These are phyloP conservation scores for Phlebiopsis flavidoalba DNA, from an alignment of 768 basidiomycete genomes.

Conservation along the genomic window DNA sequence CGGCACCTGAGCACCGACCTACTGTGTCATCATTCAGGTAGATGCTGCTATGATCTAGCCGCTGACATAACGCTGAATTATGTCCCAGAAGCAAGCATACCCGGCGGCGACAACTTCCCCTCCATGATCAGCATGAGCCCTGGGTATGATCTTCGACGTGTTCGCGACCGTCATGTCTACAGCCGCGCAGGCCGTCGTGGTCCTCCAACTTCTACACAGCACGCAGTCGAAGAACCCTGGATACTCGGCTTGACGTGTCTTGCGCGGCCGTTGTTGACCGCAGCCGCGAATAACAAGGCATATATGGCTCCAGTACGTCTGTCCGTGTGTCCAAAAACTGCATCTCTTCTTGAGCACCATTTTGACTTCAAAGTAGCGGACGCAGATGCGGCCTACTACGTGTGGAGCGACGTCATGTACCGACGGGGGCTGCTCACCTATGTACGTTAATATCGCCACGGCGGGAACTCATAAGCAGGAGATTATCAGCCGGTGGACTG, in stretches of 20 bases:
- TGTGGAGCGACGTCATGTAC: background rate
- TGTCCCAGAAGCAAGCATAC: too few species aligned
- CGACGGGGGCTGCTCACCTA: background rate
- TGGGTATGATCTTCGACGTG: background rate
- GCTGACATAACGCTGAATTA: too few species aligned
- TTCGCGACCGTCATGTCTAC: background rate
- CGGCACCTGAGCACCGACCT: background rate
- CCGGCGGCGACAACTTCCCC: background rate
- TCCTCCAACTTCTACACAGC: background rate
- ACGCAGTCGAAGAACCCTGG: background rate
- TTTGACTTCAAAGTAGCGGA: background rate
- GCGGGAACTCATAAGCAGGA: background rate
- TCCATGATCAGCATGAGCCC: background rate
- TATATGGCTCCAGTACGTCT: background rate
- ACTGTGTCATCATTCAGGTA: background rate
- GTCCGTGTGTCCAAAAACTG: too few species aligned
- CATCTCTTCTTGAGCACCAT: too few species aligned
- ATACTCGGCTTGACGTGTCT: background rate
- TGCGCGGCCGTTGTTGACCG: background rate
- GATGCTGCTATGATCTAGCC: too few species aligned
- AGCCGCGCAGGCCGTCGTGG: background rate
- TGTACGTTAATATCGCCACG: background rate
- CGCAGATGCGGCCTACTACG: background rate
- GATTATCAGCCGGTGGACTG: background rate
- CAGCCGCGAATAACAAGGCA: too few species aligned